Evolutionary conservation across 805 yeast genomes (phyloP).

Genomic region (Candida railenensis): DNA sequence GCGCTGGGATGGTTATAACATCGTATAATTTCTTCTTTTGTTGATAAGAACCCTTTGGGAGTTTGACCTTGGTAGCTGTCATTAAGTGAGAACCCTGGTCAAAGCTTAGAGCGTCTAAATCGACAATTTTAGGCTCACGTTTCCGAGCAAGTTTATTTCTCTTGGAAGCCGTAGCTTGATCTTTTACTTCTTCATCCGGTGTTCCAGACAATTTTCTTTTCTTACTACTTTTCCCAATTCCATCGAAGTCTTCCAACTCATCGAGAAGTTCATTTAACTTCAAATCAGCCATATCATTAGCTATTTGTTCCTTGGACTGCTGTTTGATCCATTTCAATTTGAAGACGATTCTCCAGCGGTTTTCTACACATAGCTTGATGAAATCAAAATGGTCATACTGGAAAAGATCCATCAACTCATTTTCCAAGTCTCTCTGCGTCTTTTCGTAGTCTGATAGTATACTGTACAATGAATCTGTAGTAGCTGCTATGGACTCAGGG

Average conservation of each 20-base stretch:
- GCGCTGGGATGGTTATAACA: constrained; percentile 91
- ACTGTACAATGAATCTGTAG: constrained; percentile 32
- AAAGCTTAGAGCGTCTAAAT: constrained; percentile 60
- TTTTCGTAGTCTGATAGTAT: constrained; percentile 37
- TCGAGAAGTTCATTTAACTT: constrained; percentile 41
- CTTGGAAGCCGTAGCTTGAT: constrained; percentile 10
- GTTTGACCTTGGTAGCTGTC: constrained; percentile 62
- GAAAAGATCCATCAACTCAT: constrained; percentile 51
- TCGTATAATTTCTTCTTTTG: constrained; percentile 74
- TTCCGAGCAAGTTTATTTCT: constrained; percentile 6
- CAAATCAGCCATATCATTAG: constrained; percentile 42
- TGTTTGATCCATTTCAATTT: constrained; percentile 33
- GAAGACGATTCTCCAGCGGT: constrained; percentile 54
- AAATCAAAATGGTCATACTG: constrained; percentile 51
- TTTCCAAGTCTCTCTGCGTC: constrained; percentile 48
- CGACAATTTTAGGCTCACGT: constrained; percentile 54
- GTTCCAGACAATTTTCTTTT: constrained; percentile 21
- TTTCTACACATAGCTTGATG: constrained; percentile 47
- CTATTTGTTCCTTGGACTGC: constrained; percentile 22
- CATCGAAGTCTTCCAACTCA: constrained; percentile 32
- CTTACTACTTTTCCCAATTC: constrained; percentile 2
- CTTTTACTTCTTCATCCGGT: constrained; percentile 7
- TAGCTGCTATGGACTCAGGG: constrained; percentile 25
- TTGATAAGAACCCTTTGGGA: constrained; percentile 85
- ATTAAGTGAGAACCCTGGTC: constrained; percentile 72